Evolutionary conservation across 1,139 yeast species (phyloP).

Genomic region (Candida mesenterica): DNA sequence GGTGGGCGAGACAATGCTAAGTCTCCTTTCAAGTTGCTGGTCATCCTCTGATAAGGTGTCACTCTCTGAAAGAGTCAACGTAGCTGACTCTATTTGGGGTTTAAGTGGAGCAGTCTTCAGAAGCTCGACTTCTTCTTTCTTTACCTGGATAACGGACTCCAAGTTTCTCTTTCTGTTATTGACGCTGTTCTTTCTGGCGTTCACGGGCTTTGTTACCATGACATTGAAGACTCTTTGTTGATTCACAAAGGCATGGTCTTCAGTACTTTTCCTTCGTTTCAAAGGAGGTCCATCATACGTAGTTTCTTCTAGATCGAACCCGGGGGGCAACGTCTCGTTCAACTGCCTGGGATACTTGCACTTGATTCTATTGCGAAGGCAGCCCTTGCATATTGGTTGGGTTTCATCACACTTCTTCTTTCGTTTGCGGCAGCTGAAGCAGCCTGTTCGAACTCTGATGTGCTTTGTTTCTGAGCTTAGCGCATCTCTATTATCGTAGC

Average conservation of each 20-base stretch:
- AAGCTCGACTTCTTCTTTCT: neutral
- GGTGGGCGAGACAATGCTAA: neutral
- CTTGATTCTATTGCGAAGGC: constrained; percentile 33
- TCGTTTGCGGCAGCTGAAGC: constrained; percentile 47
- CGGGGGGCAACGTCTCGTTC: constrained; percentile 30
- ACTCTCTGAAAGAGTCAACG: too few species aligned
- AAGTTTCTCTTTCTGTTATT: neutral
- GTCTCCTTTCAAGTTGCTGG: too few species aligned
- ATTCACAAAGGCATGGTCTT: constrained; percentile 5
- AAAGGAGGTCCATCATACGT: constrained; percentile 9
- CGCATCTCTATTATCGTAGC: neutral
- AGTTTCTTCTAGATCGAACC: constrained; percentile 22
- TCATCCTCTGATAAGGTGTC: too few species aligned
- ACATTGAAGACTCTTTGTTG: constrained; percentile 14
- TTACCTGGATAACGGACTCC: neutral
- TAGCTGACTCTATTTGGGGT: too few species aligned
- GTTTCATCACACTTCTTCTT: constrained; percentile 52
- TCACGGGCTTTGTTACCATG: constrained; percentile 7
- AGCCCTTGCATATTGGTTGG: constrained; percentile 37
- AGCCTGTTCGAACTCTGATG: constrained; percentile 41
- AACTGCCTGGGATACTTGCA: constrained; percentile 40
- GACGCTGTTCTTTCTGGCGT: constrained; percentile 2
- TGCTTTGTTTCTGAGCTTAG: constrained; percentile 9
- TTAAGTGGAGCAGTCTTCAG: too few species aligned
- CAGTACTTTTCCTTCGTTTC: constrained; percentile 4